Evolutionary conservation across 192 early-diverging fungal genomes (phyloP).

Genomic region (Podila horticola): DNA sequence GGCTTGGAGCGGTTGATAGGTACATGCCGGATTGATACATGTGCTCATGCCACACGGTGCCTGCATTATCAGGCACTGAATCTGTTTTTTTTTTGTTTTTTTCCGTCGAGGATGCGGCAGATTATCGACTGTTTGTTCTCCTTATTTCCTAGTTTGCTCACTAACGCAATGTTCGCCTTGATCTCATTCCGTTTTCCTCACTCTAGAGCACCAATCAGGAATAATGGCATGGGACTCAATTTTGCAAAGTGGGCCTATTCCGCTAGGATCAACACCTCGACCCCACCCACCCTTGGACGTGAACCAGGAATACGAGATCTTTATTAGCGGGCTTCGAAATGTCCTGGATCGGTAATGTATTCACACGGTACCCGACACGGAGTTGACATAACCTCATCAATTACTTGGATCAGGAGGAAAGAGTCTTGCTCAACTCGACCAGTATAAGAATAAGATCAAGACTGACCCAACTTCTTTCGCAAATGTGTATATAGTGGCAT

Average conservation of each 20-base stretch:
- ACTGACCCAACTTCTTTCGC: neutral
- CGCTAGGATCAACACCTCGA: neutral
- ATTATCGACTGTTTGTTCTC: no score
- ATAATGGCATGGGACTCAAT: constrained; percentile 41
- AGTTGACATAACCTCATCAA: no score
- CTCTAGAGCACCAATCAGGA: constrained; percentile 42
- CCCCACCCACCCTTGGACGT: neutral
- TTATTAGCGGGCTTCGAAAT: constrained; percentile 44
- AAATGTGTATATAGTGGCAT: constrained; percentile 14
- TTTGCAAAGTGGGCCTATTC: constrained; percentile 10
- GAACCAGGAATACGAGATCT: constrained; percentile 39
- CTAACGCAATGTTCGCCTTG: no score
- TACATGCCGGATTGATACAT: neutral
- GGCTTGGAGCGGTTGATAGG: constrained; percentile 36
- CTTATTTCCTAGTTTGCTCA: no score
- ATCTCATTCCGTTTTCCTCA: neutral
- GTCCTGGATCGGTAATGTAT: constrained; percentile 44
- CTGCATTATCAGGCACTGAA: no score
- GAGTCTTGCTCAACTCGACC: no score
- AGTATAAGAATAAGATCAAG: neutral
- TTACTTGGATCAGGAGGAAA: no score
- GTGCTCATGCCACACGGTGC: neutral
- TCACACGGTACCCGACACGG: neutral
- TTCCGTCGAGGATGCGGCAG: no score
- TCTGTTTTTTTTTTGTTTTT: no score